Evolutionary conservation across 2,329 filamentous ascomycete species (phyloP), one percentile per base, ranked within the genome.

Genomic region (Plenodomus tracheiphilus): DNA sequence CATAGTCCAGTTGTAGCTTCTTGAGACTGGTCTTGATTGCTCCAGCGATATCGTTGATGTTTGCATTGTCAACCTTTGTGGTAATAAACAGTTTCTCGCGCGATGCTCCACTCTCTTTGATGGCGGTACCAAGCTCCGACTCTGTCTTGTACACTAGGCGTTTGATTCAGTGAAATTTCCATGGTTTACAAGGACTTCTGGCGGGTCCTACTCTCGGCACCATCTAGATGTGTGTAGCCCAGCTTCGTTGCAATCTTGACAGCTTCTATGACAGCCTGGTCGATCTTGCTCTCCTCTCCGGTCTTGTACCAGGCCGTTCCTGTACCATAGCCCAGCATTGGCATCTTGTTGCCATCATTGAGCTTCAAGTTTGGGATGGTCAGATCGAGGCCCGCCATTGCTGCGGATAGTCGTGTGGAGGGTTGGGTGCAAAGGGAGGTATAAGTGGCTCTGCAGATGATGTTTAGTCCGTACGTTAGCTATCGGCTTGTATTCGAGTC

Each of bases 221-320:
- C 84, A 68, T 93, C 89, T 2, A 92, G 77, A 64, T 92, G 88
- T 49, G 79, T 79, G 69, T 85, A 91, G 19, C 86, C 88, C n/a
- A 83, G 71, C 46, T 82, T 80, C 61, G 91, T 86, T 25, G 88
- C 88, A 55, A 74, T 79, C 47, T 86, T 81, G 38, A 80, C 75
- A 1, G 74, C 71, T 43, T 85, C 81, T 13, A 85, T 75, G 41
- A 80, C 74, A 4, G 78, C 75, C 47, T 84, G 73, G 56, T 89
- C 84, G 36, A 85, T 74, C 39, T 79, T 74, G 40, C 69, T 66
- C 50, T 79, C 76, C 8, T 77, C 72, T 2, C 74, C 72, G 3
- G 67, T 67, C 58, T 81, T 81, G 66, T 82, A 88, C 72, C 77
- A 85, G 19, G 87, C 86, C 0, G 87, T 89, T 36, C 88, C 88